Evolutionary conservation across 2,329 filamentous ascomycete species (phyloP), one percentile per base, ranked within the genome.

Genomic region (Penicillium sp.): DNA sequence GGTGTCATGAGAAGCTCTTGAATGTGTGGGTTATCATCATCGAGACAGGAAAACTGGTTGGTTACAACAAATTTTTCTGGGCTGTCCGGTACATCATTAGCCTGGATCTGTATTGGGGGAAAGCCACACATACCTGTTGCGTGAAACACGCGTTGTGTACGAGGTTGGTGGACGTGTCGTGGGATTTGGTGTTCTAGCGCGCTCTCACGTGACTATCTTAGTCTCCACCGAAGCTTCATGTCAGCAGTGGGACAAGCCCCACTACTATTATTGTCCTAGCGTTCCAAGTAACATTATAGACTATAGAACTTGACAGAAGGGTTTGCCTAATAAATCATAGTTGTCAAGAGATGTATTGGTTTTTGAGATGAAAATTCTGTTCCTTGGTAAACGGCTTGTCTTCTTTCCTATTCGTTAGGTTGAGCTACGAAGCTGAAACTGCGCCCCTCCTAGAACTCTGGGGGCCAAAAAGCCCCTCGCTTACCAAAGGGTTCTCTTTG

Each of bases 1-100:
- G 61, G 71, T 69, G 71, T 76, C 71, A 68, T 72, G 72, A 74
- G 35, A 71, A 72, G 73, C 74, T 76, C 74, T 57, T 56, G 49
- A 31, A 54, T 48, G 46, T 55, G 47, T 54, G 64, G 61, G 64
- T 68, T 71, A 70, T 77, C 75, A 66, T 77, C 75, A 77, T 75
- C 58, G 74, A 71, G 74, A 74, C 65, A 59, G 57, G 56, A 21
- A 29, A 39, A 35, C 42, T 24, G 24, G 7, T 24, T 26, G 8
- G 16, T n/a, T 11, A 21, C 19, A 37, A 19, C 47, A 19, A 26
- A 16, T n/a, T 37, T 49, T 11, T 49, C 48, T 39, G 21, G 21
- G 14, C 47, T 49, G 9, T 35, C 3, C 4, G 16, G 33, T 3
- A 22, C n/a, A 27, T 42, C 9, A 29, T 50, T n/a, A 50, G 33